Conservation (phyloP, 2,329 filamentous ascomycete genomes). For the Aspergillus brunneoviolaceus region DNA sequence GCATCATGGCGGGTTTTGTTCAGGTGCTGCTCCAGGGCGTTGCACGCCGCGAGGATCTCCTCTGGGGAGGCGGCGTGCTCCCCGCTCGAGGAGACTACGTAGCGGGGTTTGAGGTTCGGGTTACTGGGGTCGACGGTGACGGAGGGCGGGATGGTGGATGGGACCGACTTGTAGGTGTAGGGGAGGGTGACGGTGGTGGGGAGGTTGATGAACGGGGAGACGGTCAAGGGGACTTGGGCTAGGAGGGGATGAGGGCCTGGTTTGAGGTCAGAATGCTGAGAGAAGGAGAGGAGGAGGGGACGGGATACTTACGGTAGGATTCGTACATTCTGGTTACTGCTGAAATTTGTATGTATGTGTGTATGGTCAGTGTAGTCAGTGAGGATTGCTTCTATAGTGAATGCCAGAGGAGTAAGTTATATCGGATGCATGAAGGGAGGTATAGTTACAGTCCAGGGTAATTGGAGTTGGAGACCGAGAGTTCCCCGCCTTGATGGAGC, state of each 20-base stretch:
- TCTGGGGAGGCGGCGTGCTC: conserved; percentile 83
- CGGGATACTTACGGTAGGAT: conserved; percentile 40
- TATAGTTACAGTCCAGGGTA: background rate
- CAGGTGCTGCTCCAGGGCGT: conserved; percentile 74
- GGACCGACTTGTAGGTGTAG: conserved; percentile 90
- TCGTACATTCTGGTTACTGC: conserved; percentile 41
- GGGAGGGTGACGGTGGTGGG: conserved; percentile 87
- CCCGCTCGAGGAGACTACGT: conserved; percentile 74
- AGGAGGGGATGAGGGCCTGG: conserved; percentile 79
- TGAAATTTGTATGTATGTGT: background rate
- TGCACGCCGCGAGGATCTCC: conserved; percentile 80
- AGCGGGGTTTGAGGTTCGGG: conserved; percentile 56
- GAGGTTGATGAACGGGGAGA: conserved; percentile 90
- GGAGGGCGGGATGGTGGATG: conserved; percentile 78
- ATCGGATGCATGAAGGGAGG: background rate
- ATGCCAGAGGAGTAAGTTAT: background rate
- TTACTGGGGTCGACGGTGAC: conserved; percentile 55
- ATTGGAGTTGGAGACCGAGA: background rate
- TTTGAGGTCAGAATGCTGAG: conserved; percentile 1
- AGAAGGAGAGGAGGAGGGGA: background rate
- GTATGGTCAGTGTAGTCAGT: background rate
- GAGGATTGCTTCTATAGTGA: background rate
- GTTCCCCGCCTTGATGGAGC: background rate
- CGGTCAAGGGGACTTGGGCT: conserved; percentile 86
- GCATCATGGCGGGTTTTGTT: conserved; percentile 67